Base-by-base conservation (phyloP, 1,284 basidiomycete genomes). In the Coniferiporia sulphurascens region DNA sequence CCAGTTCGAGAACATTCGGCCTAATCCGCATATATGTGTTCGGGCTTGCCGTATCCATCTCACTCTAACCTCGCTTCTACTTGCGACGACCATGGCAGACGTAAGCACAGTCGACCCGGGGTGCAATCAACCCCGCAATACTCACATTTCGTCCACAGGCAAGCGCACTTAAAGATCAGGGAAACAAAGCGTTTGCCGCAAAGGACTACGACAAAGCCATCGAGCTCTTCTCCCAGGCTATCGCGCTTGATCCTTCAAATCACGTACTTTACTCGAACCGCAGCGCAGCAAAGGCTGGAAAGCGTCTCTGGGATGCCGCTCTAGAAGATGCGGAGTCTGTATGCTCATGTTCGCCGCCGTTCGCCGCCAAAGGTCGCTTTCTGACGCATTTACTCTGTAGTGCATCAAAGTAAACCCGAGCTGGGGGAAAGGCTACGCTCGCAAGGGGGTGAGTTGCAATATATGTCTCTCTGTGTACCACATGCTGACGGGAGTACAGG, bases 241-340 rank as follows among this genome's bases (percentile, higher is more conserved):
- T 98, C 71, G 86, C 82, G 48, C 71, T 95, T 67, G 93, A 98
- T 75, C 78, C 88, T 1, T 77, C 76, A 48, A 93, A 95, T 70
- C 90, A 93, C 71, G 94, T 98, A 56, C 80, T 98, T 19, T 98
- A 84, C 76, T 97, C 94, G 5, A 98, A 98, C 72, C 83, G 95
- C 59, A 95, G 92, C 66, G 95, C 95, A 15, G 91, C 92, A 34
- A 85, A 93, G 70, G 83, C 88, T 15, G 93, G 93, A 17, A 89
- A 93, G 77, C 89, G 83, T 67, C 76, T 90, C 56, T 98, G 86
- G 79, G 70, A 74, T 50, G 82, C 80, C 9, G 95, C 95, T 15
- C 80, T 98, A 58, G 81, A 85, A 58, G 95, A 98, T 75, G 95
- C 95, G 9, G 92, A 97, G 68, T 82, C 93, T 85, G 93, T 93